These are phyloP conservation scores for Asterophora lycoperdoides DNA, from an alignment of 768 basidiomycete genomes.

Conservation along the genomic window DNA sequence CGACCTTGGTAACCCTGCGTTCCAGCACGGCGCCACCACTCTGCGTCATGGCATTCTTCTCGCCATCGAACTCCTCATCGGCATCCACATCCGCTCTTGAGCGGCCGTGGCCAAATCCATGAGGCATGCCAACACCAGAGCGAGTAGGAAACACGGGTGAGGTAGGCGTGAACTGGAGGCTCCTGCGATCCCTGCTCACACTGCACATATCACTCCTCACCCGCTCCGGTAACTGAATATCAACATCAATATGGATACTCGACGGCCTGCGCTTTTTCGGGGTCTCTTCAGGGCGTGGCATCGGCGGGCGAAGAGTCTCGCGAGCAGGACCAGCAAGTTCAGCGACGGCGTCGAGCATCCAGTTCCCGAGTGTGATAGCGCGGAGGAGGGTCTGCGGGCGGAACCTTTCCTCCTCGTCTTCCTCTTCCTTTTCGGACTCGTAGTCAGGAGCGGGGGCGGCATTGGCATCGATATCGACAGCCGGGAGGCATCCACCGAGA, in stretches of 20 bases:
- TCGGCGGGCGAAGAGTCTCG: slow-evolving; percentile 30
- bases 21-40: slow-evolving; percentile 33
- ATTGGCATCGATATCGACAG: slow-evolving; percentile 42
- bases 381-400: slow-evolving; percentile 41
- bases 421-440: slow-evolving; percentile 14
- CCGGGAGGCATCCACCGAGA: slow-evolving; percentile 47
- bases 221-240: slow-evolving; percentile 10
- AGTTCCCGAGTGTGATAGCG: slow-evolving; percentile 63
- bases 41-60: slow-evolving; percentile 39
- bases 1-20: slow-evolving; percentile 21
- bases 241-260: slow-evolving; percentile 21
- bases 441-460: slow-evolving; percentile 38
- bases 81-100: slow-evolving; percentile 11
- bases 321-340: slow-evolving; percentile 45
- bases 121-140: slow-evolving; percentile 3
- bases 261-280: slow-evolving; percentile 15
- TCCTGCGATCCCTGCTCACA: slow-evolving; percentile 33
- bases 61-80: slow-evolving; percentile 33
- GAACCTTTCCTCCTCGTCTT: slow-evolving; percentile 37
- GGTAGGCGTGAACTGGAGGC: slow-evolving; percentile 65
- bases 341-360: slow-evolving; percentile 81
- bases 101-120: slow-evolving; percentile 1
- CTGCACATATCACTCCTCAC: not conserved
- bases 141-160: slow-evolving; percentile 35
- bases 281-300: slow-evolving; percentile 18